Evolutionary conservation across 2,329 filamentous ascomycete species (phyloP), one percentile per base, ranked within the genome.

Genomic region (Sporothrix pseudoabietina): DNA sequence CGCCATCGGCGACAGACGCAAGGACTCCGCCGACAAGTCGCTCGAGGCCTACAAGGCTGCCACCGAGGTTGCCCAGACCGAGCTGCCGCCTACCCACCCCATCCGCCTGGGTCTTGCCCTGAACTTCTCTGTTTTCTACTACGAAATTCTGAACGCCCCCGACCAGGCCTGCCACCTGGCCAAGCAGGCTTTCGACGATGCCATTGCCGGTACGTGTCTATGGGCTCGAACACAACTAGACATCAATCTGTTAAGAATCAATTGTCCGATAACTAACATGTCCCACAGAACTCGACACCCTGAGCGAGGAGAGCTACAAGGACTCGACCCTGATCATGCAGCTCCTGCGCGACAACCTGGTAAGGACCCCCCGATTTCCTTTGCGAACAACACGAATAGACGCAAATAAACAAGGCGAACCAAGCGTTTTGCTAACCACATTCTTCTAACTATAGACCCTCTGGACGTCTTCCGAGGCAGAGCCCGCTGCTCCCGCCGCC

Each of bases 311-410:
- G 87, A 97, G 94, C 75, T 98, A 98, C 92, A 93, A 94, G 82
- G 95, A 98, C 86, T 97, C 94, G 90, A 98, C 95, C 75, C 90
- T 98, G 80, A 98, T 98, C 88, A 98, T 98, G 95, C 95, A 98
- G 89, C 89, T 98, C 76, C 92, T 98, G 83, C 93, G 95, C 82
- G 95, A 98, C 88, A 98, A 98, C 89, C 89, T 98, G 76, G 61
- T 65, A 65, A 65, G 57, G n/a, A 30, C 39, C 6, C 6, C n/a
- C 10, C 61, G 9, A 26, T 5, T 10, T n/a, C 16, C 16, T 39
- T 16, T 8, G 26, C 57, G 30, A 61, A 0, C 16, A n/a, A 30
- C 5, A 6, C 16, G 26, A 39, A n/a, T 39, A 7, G 8, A 61
- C 6, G 16, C 35, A 35, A 1, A 61, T 2, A 12, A 14, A 47